phyloP scores from a whole-genome alignment of 768 basidiomycete species.

The Gelatoporia subvermispora region DNA sequence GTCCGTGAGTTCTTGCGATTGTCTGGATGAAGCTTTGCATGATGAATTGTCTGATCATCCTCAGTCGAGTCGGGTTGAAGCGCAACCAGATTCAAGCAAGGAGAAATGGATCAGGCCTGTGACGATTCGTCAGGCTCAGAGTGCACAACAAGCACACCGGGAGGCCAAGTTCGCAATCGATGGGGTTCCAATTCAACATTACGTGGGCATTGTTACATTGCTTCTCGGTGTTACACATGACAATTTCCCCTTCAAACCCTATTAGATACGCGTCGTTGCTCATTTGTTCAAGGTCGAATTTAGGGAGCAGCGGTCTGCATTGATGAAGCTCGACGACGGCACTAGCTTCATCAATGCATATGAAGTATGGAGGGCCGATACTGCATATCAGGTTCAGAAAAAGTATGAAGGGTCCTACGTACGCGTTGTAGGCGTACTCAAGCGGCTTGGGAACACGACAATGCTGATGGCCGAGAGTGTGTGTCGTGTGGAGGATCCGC shows the following conservation, averaged over 20 bases:
- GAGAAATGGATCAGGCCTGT: too few species aligned
- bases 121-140: conserved; percentile 49
- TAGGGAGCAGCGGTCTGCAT: not conserved
- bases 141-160: conserved; percentile 36
- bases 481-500: conserved; percentile 37
- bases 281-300: conserved; percentile 25
- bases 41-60: too few species aligned
- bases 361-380: too few species aligned
- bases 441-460: not conserved
- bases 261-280: conserved; percentile 50
- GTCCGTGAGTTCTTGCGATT: not conserved
- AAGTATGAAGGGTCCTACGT: conserved; percentile 15
- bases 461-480: conserved; percentile 4
- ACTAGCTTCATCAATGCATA: too few species aligned
- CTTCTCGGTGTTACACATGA: not conserved
- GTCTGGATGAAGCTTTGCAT: too few species aligned
- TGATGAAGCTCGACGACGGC: not conserved
- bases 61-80: too few species aligned
- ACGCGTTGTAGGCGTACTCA: conserved; percentile 10
- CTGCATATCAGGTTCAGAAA: conserved; percentile 9
- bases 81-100: too few species aligned
- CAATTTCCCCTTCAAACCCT: conserved; percentile 23
- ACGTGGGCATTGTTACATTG: conserved; percentile 26
- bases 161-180: conserved; percentile 44
- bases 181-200: conserved; percentile 32